Conservation (phyloP, 23 red algal species). For the Cyanidioschyzon merolae region DNA sequence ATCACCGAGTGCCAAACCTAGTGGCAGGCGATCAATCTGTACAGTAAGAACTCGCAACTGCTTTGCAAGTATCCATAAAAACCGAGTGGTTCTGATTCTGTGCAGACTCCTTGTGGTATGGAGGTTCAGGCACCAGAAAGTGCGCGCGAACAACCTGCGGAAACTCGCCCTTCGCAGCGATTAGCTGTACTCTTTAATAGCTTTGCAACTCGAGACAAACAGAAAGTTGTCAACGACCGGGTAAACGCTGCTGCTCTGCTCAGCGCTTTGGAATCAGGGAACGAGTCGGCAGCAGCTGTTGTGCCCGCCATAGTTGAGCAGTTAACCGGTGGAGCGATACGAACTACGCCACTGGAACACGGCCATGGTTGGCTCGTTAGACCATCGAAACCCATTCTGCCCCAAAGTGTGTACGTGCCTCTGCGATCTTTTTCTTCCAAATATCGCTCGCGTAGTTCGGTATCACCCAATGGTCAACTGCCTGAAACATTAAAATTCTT, state of each 20-base stretch:
- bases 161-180: background rate
- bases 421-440: background rate
- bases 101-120: too few relatives aligned
- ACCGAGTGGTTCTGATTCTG: too few relatives aligned
- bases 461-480: background rate
- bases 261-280: too few relatives aligned
- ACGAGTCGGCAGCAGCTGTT: background rate
- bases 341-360: background rate
- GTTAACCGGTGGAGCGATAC: background rate
- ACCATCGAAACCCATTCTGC: background rate
- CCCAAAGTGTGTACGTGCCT: background rate
- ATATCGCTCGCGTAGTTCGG: background rate
- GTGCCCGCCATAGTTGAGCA: background rate
- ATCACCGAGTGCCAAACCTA: too few relatives aligned
- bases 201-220: too few relatives aligned
- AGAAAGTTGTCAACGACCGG: too few relatives aligned
- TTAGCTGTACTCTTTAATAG: background rate
- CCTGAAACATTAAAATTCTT: background rate
- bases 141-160: too few relatives aligned
- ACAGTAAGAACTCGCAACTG: too few relatives aligned
- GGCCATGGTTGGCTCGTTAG: background rate
- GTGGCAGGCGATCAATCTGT: too few relatives aligned
- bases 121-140: too few relatives aligned
- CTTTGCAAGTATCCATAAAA: too few relatives aligned
- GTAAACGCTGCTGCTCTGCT: too few relatives aligned